These are phyloP conservation scores for Lipomyces chichibuensis DNA, from an alignment of 805 yeast genomes.

Conservation along the genomic window DNA sequence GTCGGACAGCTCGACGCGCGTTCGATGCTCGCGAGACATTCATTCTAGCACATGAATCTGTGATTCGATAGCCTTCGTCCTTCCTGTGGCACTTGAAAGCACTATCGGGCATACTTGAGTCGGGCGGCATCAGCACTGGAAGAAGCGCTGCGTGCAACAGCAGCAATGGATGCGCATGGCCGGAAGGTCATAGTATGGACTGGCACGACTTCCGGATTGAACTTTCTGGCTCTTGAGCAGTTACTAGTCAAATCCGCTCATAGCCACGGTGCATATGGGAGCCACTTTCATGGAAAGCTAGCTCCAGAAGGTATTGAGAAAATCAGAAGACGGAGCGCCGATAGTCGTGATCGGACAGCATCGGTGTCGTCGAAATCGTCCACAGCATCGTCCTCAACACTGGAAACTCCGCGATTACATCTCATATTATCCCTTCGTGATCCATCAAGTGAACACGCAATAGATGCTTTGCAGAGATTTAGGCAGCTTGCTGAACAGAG, in stretches of 20 bases:
- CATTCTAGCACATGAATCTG: no score
- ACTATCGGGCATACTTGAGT: background rate
- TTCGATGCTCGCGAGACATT: no score
- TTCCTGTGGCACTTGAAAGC: background rate
- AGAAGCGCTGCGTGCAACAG: background rate
- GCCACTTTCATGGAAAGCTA: slow-evolving; percentile 1
- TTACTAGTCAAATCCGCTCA: slow-evolving; percentile 11
- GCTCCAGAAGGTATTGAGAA: slow-evolving; percentile 2
- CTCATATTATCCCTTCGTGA: slow-evolving; percentile 28
- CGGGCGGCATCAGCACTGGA: background rate
- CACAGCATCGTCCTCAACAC: background rate
- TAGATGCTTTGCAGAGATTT: slow-evolving; percentile 18
- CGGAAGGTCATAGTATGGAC: slow-evolving; percentile 34
- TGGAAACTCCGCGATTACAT: slow-evolving; percentile 20
- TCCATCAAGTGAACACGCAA: slow-evolving; percentile 21
- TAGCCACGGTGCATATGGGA: background rate
- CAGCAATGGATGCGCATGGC: slow-evolving; percentile 38
- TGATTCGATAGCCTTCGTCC: background rate
- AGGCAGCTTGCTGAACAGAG: slow-evolving; percentile 23
- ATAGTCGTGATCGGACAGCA: background rate
- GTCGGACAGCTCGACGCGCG: background rate
- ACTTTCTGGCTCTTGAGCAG: slow-evolving; percentile 26
- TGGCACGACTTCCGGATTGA: slow-evolving; percentile 31
- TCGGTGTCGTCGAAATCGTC: slow-evolving; percentile 4
- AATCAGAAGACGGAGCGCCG: background rate